These are phyloP conservation scores for Nannizzia gypsea DNA, from an alignment of 2,329 filamentous ascomycete species.

Conservation along the genomic window DNA sequence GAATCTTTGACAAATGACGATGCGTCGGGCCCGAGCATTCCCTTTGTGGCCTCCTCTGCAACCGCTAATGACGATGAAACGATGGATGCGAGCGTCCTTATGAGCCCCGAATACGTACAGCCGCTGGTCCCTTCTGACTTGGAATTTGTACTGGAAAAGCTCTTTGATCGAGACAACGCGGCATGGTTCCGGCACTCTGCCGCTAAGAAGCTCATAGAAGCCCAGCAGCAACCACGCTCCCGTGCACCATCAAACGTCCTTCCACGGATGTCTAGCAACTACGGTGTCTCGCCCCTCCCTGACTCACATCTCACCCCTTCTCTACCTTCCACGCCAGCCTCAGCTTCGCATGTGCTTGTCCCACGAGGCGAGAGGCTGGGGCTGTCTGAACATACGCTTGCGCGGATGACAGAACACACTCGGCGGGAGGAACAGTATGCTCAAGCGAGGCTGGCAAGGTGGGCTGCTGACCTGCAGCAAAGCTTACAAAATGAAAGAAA, in stretches of 20 bases:
- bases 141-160: constrained; percentile 50
- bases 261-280: neutral
- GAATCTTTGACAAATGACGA: constrained; percentile 15
- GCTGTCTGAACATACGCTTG: constrained; percentile 46
- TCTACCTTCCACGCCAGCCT: constrained; percentile 14
- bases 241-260: constrained; percentile 10
- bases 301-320: constrained; percentile 16
- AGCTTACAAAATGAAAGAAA: constrained; percentile 63
- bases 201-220: constrained; percentile 67
- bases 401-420: constrained; percentile 48
- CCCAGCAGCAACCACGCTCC: constrained; percentile 40
- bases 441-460: constrained; percentile 63
- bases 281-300: constrained; percentile 26
- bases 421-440: constrained; percentile 50
- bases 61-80: constrained; percentile 60
- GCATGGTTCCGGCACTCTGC: constrained; percentile 72
- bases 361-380: constrained; percentile 16
- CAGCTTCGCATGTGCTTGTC: constrained; percentile 21
- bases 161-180: constrained; percentile 69
- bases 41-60: constrained; percentile 68
- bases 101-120: constrained; percentile 81
- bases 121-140: constrained; percentile 71
- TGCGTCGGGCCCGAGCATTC: constrained; percentile 29
- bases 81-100: constrained; percentile 87
- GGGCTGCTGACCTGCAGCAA: constrained; percentile 69